These are phyloP conservation scores for Skeletonema costatum DNA, from an alignment of 108 stramenopile species.

Conservation along the genomic window DNA sequence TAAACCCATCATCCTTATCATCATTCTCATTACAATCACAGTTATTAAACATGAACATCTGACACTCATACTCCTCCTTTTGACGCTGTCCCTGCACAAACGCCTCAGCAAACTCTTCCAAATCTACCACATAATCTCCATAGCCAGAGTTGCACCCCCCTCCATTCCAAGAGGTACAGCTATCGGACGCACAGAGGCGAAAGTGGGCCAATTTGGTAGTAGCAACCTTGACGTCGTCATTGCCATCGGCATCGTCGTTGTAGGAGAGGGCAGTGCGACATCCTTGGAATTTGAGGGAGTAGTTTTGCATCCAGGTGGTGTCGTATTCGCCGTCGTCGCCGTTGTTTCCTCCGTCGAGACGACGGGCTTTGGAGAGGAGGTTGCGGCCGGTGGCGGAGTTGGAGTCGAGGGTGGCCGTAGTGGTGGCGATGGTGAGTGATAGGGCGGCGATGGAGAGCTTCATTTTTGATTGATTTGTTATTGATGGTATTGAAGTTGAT, in stretches of 20 bases:
- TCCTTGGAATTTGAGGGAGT: slow-evolving; percentile 37
- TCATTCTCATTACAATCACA: slow-evolving; percentile 38
- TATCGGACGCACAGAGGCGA: slow-evolving; percentile 27
- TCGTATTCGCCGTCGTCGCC: slow-evolving; percentile 2
- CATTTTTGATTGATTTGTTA: slow-evolving; percentile 16
- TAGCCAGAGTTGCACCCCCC: slow-evolving; percentile 27
- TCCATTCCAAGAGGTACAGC: slow-evolving; percentile 11
- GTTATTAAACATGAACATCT: slow-evolving; percentile 16
- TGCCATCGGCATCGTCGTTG: slow-evolving; percentile 26
- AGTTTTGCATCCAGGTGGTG: slow-evolving; percentile 27
- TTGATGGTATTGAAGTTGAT: too few species aligned
- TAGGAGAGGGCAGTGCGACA: slow-evolving; percentile 17
- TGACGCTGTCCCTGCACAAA: slow-evolving; percentile 18
- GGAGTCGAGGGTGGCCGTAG: slow-evolving; percentile 48
- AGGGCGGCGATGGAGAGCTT: slow-evolving; percentile 38
- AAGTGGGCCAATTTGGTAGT: slow-evolving; percentile 35
- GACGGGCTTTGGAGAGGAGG: slow-evolving; percentile 56
- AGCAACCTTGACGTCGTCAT: slow-evolving; percentile 17
- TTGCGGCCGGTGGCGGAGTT: slow-evolving; percentile 47
- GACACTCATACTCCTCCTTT: slow-evolving; percentile 17
- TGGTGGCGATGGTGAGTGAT: slow-evolving; percentile 10
- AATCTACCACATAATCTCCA: slow-evolving; percentile 37
- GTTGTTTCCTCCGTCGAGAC: slow-evolving; percentile 22
- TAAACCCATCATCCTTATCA: slow-evolving; percentile 31
- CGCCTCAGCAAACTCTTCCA: slow-evolving; percentile 26